These are phyloP conservation scores for Stachybotrys elegans DNA, from an alignment of 2,329 filamentous ascomycete species.

Conservation along the genomic window DNA sequence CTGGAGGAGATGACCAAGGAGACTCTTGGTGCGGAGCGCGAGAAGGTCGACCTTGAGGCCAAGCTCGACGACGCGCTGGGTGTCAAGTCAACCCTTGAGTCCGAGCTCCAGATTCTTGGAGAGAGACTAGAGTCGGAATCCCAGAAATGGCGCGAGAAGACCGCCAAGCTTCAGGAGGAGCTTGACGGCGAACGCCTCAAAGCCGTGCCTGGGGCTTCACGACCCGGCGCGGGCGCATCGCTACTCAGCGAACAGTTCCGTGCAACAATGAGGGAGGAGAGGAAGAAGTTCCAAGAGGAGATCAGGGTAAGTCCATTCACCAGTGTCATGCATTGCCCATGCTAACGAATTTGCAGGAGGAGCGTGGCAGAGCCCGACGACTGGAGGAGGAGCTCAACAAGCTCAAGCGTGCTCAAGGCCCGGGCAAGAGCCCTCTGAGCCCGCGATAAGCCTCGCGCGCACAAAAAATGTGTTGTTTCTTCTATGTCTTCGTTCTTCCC, in stretches of 20 bases:
- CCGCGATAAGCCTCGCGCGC: slow-evolving; percentile 29
- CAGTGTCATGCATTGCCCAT: neutral
- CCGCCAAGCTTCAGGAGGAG: slow-evolving; percentile 42
- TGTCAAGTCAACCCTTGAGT: slow-evolving; percentile 22
- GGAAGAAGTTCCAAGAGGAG: slow-evolving; percentile 52
- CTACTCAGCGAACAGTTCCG: slow-evolving; percentile 54
- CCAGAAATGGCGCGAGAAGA: slow-evolving; percentile 27
- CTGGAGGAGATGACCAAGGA: slow-evolving; percentile 50
- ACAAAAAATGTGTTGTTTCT: no score
- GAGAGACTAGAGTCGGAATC: slow-evolving; percentile 36
- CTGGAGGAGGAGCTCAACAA: slow-evolving; percentile 46
- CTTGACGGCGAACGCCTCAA: slow-evolving; percentile 46
- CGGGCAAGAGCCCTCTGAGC: slow-evolving; percentile 38
- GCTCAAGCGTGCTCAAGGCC: slow-evolving; percentile 36
- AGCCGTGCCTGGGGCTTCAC: slow-evolving; percentile 27
- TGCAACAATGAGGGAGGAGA: slow-evolving; percentile 50
- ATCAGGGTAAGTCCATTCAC: slow-evolving; percentile 35
- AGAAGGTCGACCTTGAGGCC: slow-evolving; percentile 37
- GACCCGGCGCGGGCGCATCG: slow-evolving; percentile 38
- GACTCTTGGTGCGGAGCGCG: slow-evolving; percentile 43
- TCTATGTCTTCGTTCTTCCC: no score
- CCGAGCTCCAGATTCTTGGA: slow-evolving; percentile 16
- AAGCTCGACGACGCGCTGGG: slow-evolving; percentile 25
- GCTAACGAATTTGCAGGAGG: slow-evolving; percentile 38
- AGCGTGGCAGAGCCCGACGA: slow-evolving; percentile 41